Evolutionary conservation across 371 early-diverging fungal species (phyloP), one percentile per base, ranked within the genome.

Genomic region (Lichtheimia corymbifera): DNA sequence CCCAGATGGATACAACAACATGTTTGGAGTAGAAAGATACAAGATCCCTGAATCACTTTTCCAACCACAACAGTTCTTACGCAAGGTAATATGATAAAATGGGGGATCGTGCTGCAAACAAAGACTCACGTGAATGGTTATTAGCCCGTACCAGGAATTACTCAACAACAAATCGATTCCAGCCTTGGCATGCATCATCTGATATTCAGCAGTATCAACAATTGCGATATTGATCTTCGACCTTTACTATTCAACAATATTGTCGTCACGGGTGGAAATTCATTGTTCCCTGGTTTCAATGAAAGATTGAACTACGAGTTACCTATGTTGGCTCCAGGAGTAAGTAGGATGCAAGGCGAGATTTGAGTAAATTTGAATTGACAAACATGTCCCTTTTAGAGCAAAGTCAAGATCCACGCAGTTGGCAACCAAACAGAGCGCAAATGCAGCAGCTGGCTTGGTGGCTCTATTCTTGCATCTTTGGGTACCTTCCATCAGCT

Each of bases 401-500:
- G 77, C 58, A 90, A 91, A 71, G 78, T 93, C 66, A 92, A 91
- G 72, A 74, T 96, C 53, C 87, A 90, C 68, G 90, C 93, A 3
- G 84, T 93, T 4, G 89, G 85, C 55, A 88, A 83, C 43, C 79
- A 86, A 22, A 77, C 83, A 22, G 99, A 98, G 73, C 88, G 97
- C 50, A 90, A 88, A 66, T 93, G 91, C 65, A 90, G 93, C 25
- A 84, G 93, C 50, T 98, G 99, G 99, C 84, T 97, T 41, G 99
- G 99, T 52, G 98, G 98, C 3, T 97, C 98, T 2, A 95, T 97
- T 56, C 76, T 98, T 49, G 91, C 96, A 0, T 96, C 97, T 1
- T 70, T 97, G 60, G 95, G 95, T 56, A 94, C 95, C 0, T 98
- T 98, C 83, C 96, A 97, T 68, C 97, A 95, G 75, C 82, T 98